These are phyloP conservation scores for Penicillium sp. DNA, from an alignment of 2,329 filamentous ascomycete species.

Conservation along the genomic window DNA sequence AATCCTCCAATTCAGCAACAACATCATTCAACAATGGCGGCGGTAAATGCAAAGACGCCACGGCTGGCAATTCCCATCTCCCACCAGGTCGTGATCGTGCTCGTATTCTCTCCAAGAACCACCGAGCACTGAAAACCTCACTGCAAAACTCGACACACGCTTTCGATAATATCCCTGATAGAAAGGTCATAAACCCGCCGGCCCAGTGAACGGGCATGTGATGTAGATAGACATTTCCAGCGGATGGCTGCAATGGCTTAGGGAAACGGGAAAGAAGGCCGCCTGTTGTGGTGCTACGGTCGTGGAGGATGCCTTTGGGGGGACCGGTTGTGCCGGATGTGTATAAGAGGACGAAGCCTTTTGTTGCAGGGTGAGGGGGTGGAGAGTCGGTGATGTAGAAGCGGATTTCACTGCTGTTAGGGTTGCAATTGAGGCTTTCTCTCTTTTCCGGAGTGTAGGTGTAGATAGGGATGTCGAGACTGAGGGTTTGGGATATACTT, in stretches of 20 bases:
- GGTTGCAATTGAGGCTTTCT: neutral
- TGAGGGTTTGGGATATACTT: neutral
- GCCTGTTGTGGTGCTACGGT: neutral
- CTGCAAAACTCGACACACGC: neutral
- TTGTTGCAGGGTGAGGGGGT: neutral
- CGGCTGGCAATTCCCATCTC: neutral
- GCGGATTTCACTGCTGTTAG: neutral
- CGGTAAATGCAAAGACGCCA: neutral
- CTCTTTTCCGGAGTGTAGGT: neutral
- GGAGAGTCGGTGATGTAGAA: neutral
- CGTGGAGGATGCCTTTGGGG: neutral
- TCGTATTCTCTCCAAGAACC: neutral
- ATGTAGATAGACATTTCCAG: neutral
- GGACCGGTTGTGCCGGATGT: slow-evolving; percentile 3
- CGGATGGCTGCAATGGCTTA: neutral
- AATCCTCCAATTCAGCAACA: neutral
- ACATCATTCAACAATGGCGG: neutral
- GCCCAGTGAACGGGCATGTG: slow-evolving; percentile 2
- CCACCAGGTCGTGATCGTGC: too few species aligned
- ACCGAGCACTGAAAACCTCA: neutral
- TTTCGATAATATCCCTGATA: neutral
- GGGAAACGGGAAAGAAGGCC: neutral
- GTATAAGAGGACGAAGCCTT: neutral
- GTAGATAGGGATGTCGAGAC: neutral
- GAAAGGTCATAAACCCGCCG: neutral